Conservation (phyloP, 2,329 filamentous ascomycete species). For the Neurospora crassa region DNA sequence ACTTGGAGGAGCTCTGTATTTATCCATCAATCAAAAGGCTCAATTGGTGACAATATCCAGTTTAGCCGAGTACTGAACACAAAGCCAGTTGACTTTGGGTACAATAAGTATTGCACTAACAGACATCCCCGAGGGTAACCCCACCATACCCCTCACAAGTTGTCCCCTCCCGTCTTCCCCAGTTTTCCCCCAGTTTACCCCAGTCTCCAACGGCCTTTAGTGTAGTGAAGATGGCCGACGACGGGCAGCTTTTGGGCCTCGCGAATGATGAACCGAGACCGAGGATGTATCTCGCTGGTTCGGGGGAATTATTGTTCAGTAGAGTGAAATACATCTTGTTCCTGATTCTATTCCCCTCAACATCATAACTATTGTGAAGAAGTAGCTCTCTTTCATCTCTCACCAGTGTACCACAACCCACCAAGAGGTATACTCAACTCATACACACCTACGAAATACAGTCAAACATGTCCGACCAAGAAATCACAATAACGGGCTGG, state of each 20-base stretch:
- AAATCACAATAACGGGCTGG: conserved; percentile 65
- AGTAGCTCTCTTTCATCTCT: background rate
- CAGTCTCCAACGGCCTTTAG: background rate
- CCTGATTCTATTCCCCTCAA: no score
- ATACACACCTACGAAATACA: background rate
- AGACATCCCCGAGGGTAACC: background rate
- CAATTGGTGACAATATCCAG: background rate
- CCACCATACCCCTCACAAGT: conserved; percentile 14
- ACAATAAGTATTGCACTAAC: background rate
- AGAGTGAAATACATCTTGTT: background rate
- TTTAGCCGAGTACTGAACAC: background rate
- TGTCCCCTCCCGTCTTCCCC: background rate
- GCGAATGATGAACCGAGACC: background rate
- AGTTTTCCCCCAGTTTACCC: background rate
- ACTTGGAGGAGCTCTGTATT: conserved; percentile 6
- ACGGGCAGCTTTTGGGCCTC: background rate
- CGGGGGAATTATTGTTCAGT: background rate
- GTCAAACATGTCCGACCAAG: conserved; percentile 29
- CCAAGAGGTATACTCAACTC: no score
- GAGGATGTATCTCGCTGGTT: background rate
- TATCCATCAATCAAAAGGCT: conserved; percentile 18
- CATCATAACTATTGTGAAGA: no score
- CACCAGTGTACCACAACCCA: background rate
- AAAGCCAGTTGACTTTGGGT: no score
- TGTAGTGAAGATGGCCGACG: background rate